Percentiles rank a stretch among this genome's conserved stretches.
Evolutionary conservation across 257 asterid species (phyloP).

Genomic region (Solanum chmielewskii): DNA sequence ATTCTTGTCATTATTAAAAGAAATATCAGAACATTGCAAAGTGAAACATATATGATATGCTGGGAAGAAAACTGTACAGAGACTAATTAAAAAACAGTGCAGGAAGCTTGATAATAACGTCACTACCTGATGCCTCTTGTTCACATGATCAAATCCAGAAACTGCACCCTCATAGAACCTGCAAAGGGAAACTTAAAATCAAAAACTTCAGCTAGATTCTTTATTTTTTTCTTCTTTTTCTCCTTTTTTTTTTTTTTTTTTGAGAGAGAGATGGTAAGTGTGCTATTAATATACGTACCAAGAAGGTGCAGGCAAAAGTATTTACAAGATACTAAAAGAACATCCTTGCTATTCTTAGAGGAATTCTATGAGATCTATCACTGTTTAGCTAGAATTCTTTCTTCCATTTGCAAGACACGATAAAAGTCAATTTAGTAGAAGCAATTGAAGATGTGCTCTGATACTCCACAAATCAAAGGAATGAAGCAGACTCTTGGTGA

Average conservation of each 20-base stretch:
- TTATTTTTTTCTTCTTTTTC: background rate
- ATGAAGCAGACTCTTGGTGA: background rate
- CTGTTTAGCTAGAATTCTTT: background rate
- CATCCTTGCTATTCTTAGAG: background rate
- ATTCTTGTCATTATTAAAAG: background rate
- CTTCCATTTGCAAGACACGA: background rate
- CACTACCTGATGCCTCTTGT: slow-evolving; percentile 36
- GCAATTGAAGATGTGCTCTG: background rate
- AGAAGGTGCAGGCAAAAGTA: background rate
- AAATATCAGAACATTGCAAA: background rate
- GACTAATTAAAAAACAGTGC: background rate
- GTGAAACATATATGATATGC: background rate
- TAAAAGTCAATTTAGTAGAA: background rate
- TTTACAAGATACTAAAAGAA: background rate
- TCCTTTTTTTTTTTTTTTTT: background rate
- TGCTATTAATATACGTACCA: background rate
- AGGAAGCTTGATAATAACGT: background rate
- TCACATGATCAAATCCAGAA: slow-evolving; percentile 26
- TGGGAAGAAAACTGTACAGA: background rate
- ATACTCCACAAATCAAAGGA: background rate
- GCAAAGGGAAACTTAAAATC: slow-evolving; percentile 4
- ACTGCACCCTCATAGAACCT: slow-evolving; percentile 42
- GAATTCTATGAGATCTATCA: background rate
- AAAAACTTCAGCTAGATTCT: background rate
- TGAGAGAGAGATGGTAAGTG: background rate